Evolutionary conservation across 768 basidiomycete species (phyloP), one percentile per base, ranked within the genome.

Genomic region (Zangia roseola): DNA sequence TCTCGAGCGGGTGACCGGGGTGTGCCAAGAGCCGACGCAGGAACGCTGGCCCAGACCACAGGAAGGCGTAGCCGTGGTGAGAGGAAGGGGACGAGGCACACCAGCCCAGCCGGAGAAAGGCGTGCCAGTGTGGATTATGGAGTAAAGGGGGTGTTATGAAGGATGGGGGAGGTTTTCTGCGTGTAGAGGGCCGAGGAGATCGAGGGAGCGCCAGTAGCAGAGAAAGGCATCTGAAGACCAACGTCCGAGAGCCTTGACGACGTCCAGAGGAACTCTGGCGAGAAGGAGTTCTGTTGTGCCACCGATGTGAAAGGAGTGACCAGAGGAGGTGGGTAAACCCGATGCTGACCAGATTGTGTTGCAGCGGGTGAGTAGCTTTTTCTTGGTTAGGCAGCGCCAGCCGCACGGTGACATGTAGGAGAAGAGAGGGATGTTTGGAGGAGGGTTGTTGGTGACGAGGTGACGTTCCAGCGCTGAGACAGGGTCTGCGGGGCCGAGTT

Each of bases 181-280:
- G 8, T 38, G 37, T 8, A 39, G 16, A 2, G 40, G 34, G 2
- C 19, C 33, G 1, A 51, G 26, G 10, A 35, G 44, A 4, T 45
- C 21, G 1, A 45, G 21, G 4, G 43, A 51, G 6, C 23, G 46
- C 73, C 71, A 71, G 46, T 73, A 73, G 2, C 56, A 36, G 0
- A 72, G 57, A 45, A 73, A 74, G 12, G 69, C 59, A 0, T 63
- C 47, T 0, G 70, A 72, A 0, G 65, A 62, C 70, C 70, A 73
- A 5, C 61, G 48, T 0, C 69, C 68, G 10, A 59, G 48, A 0
- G 54, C 45, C 3, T 64, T 61, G 4, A 73, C 65, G 0, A 73
- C 46, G 10, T 70, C 63, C 2, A 68, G 68, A 0, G 59, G 52
- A 6, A 71, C 66, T 6, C 70, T 65, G 0, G 54, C 35, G 0